Conservation (phyloP, 768 basidiomycete genomes). For the Antrodiella citrinella region DNA sequence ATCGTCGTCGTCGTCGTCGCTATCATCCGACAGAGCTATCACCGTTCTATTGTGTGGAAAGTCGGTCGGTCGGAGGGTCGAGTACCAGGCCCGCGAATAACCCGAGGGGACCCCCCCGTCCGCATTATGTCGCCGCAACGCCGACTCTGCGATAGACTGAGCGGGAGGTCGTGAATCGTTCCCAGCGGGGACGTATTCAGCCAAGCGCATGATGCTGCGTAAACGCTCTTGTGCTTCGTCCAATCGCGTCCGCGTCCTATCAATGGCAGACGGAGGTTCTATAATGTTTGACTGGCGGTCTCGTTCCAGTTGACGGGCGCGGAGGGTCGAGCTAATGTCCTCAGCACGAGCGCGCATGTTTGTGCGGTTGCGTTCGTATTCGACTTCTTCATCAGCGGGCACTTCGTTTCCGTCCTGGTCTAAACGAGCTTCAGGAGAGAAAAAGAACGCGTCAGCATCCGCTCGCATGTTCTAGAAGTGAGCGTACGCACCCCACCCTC, state of each 20-base stretch:
- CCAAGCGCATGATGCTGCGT: background rate
- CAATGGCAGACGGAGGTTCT: background rate
- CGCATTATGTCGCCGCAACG: no score
- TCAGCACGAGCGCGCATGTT: slow-evolving; percentile 22
- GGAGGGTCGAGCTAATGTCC: background rate
- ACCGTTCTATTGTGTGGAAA: no score
- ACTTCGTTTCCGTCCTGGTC: slow-evolving; percentile 57
- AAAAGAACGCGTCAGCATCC: no score
- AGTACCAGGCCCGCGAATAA: no score
- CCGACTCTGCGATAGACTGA: no score
- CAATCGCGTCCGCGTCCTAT: background rate
- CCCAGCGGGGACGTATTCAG: background rate
- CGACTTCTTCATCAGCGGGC: slow-evolving; percentile 52
- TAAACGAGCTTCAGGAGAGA: slow-evolving; percentile 32
- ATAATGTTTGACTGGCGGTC: background rate
- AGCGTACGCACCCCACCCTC: no score
- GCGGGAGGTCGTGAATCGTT: no score
- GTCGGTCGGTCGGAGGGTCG: no score
- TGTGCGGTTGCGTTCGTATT: slow-evolving; percentile 45
- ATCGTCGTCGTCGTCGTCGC: background rate
- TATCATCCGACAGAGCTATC: no score
- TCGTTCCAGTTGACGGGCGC: background rate
- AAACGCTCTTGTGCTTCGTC: background rate
- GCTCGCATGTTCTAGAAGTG: no score
- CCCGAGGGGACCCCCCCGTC: no score